phyloP scores from a whole-genome alignment of 2,329 filamentous ascomycete species.

The Aspergillus ibericus region DNA sequence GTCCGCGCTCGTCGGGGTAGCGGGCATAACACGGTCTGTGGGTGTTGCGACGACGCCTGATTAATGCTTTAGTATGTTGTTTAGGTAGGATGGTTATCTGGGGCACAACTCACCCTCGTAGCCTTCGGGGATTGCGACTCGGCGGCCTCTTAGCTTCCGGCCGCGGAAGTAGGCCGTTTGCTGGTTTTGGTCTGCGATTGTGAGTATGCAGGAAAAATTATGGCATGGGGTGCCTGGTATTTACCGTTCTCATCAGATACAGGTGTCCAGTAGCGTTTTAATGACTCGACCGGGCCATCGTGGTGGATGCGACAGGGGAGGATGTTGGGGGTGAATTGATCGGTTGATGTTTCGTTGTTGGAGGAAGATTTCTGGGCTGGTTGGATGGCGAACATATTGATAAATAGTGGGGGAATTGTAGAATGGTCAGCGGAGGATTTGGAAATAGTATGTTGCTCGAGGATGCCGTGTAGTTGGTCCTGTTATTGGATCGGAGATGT shows the following conservation, averaged over 20 bases:
- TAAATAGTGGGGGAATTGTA: neutral
- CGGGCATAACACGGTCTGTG: slow-evolving; percentile 39
- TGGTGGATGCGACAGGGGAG: slow-evolving; percentile 80
- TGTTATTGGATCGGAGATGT: neutral
- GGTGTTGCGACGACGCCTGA: slow-evolving; percentile 60
- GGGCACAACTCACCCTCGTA: slow-evolving; percentile 56
- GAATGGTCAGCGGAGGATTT: neutral
- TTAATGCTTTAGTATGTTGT: neutral
- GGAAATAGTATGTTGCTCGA: neutral
- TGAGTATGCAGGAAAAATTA: slow-evolving; percentile 5
- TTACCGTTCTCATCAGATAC: slow-evolving; percentile 45
- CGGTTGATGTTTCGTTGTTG: slow-evolving; percentile 18
- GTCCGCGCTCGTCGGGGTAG: slow-evolving; percentile 38
- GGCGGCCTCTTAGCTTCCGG: slow-evolving; percentile 70
- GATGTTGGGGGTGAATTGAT: slow-evolving; percentile 63
- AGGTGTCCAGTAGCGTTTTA: slow-evolving; percentile 70
- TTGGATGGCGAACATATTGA: slow-evolving; percentile 39
- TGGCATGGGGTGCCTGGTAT: neutral
- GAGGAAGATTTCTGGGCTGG: slow-evolving; percentile 22
- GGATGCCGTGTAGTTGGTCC: neutral
- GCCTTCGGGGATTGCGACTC: slow-evolving; percentile 65
- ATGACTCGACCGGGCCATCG: slow-evolving; percentile 67
- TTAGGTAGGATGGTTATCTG: neutral
- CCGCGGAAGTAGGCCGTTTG: slow-evolving; percentile 72
- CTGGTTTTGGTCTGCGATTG: slow-evolving; percentile 28